Evolutionary conservation across 169 alveolate genomes (phyloP), one percentile per base, ranked within the genome.

Genomic region (Eimeria tenella): DNA sequence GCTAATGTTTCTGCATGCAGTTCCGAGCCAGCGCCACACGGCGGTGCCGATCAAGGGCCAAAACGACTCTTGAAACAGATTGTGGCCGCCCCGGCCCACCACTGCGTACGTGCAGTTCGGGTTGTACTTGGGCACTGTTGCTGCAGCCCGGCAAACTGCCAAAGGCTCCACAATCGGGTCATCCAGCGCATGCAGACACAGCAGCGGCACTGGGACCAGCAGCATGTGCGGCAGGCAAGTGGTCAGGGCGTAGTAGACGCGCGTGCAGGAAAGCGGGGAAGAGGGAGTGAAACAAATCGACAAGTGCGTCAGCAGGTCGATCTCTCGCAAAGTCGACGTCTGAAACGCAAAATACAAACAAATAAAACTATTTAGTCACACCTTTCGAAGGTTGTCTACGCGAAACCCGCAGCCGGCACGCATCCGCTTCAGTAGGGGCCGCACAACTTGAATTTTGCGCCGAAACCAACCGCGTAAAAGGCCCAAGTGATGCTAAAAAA

Each of bases 151-250:
- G 55, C 90, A 81, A 0, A 81, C 74, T 4, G 56, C 74, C 31
- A 58, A 19, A 1, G 90, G 74, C 25, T 81, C 90, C n/a, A 81
- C 74, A 0, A 81, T 58, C 56, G 90, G 90, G n/a, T 81, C 90
- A 31, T 81, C 90, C 53, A 81, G 90, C 21, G 90, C 90, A 56
- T 81, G 90, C 52, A 81, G 73, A 81, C 90, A 81, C 55, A 81
- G 53, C 5, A 81, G 90, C 10, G 90, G 90, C 50, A 81, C 70
- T 19, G 90, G 90, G 56, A 52, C 90, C 53, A 53, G 73, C 55
- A 81, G 90, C 90, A 81, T 53, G 70, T 53, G 74, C 21, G 70
- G 74, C 25, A 81, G n/a, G 53, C 90, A 81, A 0, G 74, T 53
- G n/a, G 73, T 58, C 25, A 53, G 53, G 71, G 74, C 73, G 73